Conservation (phyloP, 1,139 yeast species). For the Lodderomyces jiufengensis region DNA sequence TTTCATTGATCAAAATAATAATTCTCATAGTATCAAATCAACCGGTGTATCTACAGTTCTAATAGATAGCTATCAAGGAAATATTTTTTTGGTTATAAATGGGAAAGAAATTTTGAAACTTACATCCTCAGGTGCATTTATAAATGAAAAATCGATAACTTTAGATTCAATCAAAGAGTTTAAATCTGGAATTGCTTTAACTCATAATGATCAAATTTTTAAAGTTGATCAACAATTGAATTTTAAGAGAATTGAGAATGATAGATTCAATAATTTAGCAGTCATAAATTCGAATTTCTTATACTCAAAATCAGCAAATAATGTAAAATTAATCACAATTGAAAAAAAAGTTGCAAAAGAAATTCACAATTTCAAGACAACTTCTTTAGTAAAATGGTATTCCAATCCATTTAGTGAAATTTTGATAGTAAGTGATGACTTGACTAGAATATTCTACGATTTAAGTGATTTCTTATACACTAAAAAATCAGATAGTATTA, state of each 20-base stretch:
- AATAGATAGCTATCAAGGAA: slow-evolving; percentile 12
- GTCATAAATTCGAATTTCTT: slow-evolving; percentile 14
- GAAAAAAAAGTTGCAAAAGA: slow-evolving; percentile 6
- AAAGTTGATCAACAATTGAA: slow-evolving; percentile 11
- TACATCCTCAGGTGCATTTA: slow-evolving; percentile 9
- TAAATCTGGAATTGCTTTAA: slow-evolving; percentile 19
- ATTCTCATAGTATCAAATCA: slow-evolving; percentile 3
- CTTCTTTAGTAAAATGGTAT: slow-evolving; percentile 9
- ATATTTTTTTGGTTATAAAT: slow-evolving; percentile 14
- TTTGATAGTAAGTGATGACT: slow-evolving; percentile 8
- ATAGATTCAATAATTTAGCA: slow-evolving; percentile 11
- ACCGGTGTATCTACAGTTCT: slow-evolving; percentile 5
- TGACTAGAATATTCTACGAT: slow-evolving; percentile 22
- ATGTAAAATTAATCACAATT: slow-evolving; percentile 9
- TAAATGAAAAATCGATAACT: slow-evolving; percentile 6
- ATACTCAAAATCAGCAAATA: slow-evolving; percentile 6
- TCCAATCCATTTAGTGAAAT: slow-evolving; percentile 20
- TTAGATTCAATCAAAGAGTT: slow-evolving; percentile 17
- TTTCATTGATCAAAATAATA: slow-evolving; percentile 7
- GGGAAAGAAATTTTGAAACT: slow-evolving; percentile 12
- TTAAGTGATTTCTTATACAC: slow-evolving; percentile 26
- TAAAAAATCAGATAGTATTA: slow-evolving; percentile 17
- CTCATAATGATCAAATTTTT: slow-evolving; percentile 18
- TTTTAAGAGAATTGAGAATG: slow-evolving; percentile 12
- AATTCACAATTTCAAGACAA: slow-evolving; percentile 6